Percentiles rank a stretch among this genome's conserved stretches.
These are phyloP conservation scores for Coffea canephora DNA, from an alignment of 257 asterid species.

Conservation along the genomic window DNA sequence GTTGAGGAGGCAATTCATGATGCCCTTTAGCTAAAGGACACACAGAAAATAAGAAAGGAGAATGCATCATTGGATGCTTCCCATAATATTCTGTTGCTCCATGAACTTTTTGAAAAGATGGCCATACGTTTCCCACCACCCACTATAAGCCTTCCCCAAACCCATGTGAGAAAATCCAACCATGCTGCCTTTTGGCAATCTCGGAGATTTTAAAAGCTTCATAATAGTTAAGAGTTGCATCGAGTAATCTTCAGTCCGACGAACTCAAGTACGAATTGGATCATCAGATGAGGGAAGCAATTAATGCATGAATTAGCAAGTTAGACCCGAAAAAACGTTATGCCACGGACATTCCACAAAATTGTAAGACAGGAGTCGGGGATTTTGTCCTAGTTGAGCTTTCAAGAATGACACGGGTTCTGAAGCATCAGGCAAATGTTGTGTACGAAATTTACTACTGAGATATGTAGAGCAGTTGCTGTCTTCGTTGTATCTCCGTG, in stretches of 20 bases:
- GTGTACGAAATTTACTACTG: background rate
- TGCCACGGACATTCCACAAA: background rate
- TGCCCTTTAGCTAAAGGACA: background rate
- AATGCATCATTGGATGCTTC: slow-evolving; percentile 33
- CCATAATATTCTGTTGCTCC: background rate
- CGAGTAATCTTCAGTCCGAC: background rate
- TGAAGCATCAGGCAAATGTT: slow-evolving; percentile 1
- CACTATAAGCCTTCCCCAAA: background rate
- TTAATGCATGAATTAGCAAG: too few relatives aligned
- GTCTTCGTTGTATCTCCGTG: background rate
- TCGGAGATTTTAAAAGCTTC: background rate
- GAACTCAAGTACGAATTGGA: background rate
- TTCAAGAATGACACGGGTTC: background rate
- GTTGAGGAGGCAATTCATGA: background rate
- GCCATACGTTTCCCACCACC: background rate
- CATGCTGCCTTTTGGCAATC: background rate
- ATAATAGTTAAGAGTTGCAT: background rate
- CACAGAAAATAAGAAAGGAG: background rate
- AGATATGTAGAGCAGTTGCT: background rate
- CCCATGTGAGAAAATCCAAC: slow-evolving; percentile 20
- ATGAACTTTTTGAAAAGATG: background rate
- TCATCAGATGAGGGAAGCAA: too few relatives aligned
- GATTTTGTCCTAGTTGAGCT: background rate
- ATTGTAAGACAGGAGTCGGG: background rate
- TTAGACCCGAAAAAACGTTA: background rate